phyloP scores from a whole-genome alignment of 768 basidiomycete genomes.

The Bullera alba region DNA sequence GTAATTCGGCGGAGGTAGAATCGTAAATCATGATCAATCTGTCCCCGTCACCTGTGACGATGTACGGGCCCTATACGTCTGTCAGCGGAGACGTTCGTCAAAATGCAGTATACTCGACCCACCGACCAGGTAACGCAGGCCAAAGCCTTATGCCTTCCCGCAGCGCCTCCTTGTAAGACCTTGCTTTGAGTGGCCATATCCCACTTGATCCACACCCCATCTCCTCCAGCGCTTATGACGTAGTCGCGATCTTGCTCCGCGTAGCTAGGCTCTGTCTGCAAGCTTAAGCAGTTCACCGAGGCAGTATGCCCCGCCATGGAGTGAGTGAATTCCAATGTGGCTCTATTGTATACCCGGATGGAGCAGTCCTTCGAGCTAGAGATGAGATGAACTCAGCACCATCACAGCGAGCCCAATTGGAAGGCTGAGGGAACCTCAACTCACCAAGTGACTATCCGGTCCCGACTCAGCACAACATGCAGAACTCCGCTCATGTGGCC shows the following conservation, averaged over 20 bases:
- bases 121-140: slow-evolving; percentile 34
- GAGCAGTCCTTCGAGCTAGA: slow-evolving; percentile 20
- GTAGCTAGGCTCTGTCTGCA: not conserved
- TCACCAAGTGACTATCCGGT: slow-evolving; percentile 11
- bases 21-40: slow-evolving; percentile 18
- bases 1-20: slow-evolving; percentile 2
- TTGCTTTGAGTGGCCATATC: slow-evolving; percentile 8
- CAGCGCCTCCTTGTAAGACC: slow-evolving; percentile 4
- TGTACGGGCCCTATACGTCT: slow-evolving; percentile 14
- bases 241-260: not conserved
- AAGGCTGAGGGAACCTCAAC: not conserved
- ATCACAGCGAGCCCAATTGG: too few species aligned
- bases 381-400: too few species aligned
- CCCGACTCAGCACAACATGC: slow-evolving; percentile 12
- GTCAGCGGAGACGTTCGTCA: not conserved
- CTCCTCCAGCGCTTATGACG: slow-evolving; percentile 21
- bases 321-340: not conserved
- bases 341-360: slow-evolving; percentile 12
- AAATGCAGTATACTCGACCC: slow-evolving; percentile 2
- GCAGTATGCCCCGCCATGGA: slow-evolving; percentile 9
- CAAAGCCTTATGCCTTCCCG: slow-evolving; percentile 14
- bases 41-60: slow-evolving; percentile 23
- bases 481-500: slow-evolving; percentile 17
- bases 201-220: slow-evolving; percentile 24
- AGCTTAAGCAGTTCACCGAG: slow-evolving; percentile 25